Evolutionary conservation across 257 asterid species (phyloP), one percentile per base, ranked within the genome.

Genomic region (Primulina huaijiensis): DNA sequence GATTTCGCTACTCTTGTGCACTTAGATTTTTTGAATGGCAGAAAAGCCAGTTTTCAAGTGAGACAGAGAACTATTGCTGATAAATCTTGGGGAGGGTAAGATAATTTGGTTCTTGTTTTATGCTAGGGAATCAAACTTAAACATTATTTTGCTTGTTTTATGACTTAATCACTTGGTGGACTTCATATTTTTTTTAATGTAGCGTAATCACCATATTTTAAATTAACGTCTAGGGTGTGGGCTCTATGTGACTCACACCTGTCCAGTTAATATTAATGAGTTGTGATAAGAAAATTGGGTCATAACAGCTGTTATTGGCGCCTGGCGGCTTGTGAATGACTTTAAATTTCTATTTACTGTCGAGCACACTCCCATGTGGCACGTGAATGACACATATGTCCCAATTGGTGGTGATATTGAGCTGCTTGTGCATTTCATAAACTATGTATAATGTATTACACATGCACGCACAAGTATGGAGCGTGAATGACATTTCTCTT

Each of bases 21-120:
- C 21, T 7, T 33, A 40, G 29, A 17, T 20, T 71, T 61, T 43
- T 11, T 35, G 43, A 27, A 8, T 2, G n/a, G 7, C 5, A 11
- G 1, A 2, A 43, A 43, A 43, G n/a, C 6, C 68, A 56, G 60
- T 8, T 52, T 71, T 16, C 69, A 59, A 60, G 66, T 62, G 62
- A 62, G 29, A 62, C 61, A 57, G 62, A 61, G 33, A 55, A 56
- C 33, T 33, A 38, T 66, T 14, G 19, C 29, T 19, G 30, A 35
- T 77, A 62, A 40, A 25, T 46, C 20, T 31, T 63, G 30, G 27
- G 37, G 12, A 55, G 40, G 46, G 2, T 60, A 27, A 1, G 52
- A 59, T 12, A 64, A 65, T 56, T 40, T 43, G 9, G 19, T 53
- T 72, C 50, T 40, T 33, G 10, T 3, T 57, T 29, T 67, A 29